Percentiles rank a stretch among this genome's conserved stretches.
These are phyloP conservation scores for Boletellus dicymbophilus DNA, from an alignment of 1,284 basidiomycete genomes.

Conservation along the genomic window DNA sequence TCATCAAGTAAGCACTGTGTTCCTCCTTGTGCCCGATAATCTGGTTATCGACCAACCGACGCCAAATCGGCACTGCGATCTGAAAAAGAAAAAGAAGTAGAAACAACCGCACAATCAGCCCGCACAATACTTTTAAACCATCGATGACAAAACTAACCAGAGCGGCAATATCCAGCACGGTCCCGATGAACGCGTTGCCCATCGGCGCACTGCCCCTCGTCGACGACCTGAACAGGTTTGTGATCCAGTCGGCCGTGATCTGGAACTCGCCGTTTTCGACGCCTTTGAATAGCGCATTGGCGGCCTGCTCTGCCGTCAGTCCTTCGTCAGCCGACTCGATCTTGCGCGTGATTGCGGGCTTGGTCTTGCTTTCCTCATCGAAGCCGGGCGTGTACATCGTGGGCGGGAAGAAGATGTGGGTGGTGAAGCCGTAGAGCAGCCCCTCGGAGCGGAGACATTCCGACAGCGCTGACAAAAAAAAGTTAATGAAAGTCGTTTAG, in stretches of 20 bases:
- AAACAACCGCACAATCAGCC: too few species aligned
- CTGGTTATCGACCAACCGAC: constrained; percentile 28
- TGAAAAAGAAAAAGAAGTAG: too few species aligned
- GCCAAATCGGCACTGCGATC: constrained; percentile 36
- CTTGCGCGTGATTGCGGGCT: constrained; percentile 78
- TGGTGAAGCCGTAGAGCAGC: constrained; percentile 74
- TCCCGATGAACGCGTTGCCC: constrained; percentile 23
- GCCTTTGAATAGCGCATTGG: constrained; percentile 66
- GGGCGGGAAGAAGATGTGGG: constrained; percentile 88
- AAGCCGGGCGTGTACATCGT: constrained; percentile 87
- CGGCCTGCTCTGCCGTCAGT: constrained; percentile 67
- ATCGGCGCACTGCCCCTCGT: constrained; percentile 69
- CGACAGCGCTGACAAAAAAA: constrained; percentile 83
- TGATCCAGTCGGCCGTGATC: constrained; percentile 74
- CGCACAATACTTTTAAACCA: too few species aligned
- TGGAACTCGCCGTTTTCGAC: constrained; percentile 74
- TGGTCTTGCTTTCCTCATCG: constrained; percentile 79
- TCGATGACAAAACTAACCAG: constrained; percentile 28
- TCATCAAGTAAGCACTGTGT: constrained; percentile 26
- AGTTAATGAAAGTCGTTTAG: neutral
- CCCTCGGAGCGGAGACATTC: constrained; percentile 87
- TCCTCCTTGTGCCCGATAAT: constrained; percentile 29
- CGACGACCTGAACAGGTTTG: constrained; percentile 67
- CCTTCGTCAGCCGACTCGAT: constrained; percentile 83
- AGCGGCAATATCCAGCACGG: constrained; percentile 23